phyloP scores from a whole-genome alignment of 495 filamentous ascomycete genomes.

The Letharia columbiana region DNA sequence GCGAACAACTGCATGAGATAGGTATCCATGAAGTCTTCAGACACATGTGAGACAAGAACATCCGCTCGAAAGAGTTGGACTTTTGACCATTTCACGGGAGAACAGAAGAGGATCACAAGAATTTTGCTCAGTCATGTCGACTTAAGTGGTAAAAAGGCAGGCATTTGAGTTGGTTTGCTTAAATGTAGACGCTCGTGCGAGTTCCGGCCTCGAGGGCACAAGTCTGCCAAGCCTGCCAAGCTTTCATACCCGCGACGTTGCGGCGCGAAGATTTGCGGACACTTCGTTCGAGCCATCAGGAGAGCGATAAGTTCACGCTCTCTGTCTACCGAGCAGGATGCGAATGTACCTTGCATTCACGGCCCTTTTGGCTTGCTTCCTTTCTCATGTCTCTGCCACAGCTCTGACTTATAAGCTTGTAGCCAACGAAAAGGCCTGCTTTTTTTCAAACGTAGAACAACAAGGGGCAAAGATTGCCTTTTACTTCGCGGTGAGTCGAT shows the following conservation, averaged over 20 bases:
- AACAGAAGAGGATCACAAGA: no score
- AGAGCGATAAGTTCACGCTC: neutral
- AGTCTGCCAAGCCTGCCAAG: neutral
- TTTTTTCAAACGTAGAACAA: conserved; percentile 70
- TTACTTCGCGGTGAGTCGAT: conserved; percentile 84
- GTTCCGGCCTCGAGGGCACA: no score
- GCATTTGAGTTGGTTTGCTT: no score
- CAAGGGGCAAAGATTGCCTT: conserved; percentile 86
- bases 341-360: neutral
- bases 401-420: conserved; percentile 89
- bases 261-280: conserved; percentile 5
- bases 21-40: no score
- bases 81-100: no score
- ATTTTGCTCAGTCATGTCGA: no score
- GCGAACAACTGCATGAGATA: no score
- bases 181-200: no score
- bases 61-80: no score
- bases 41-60: no score
- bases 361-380: conserved; percentile 7
- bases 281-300: neutral
- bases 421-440: conserved; percentile 91
- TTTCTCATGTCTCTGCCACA: conserved; percentile 52
- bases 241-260: neutral
- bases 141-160: no score
- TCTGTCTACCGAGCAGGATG: neutral